A percentile compares a stretch with the other conserved stretches of the same genome.
Evolutionary conservation across 73 alveolate species (phyloP).

Genomic region (Uronychia binucleata): DNA sequence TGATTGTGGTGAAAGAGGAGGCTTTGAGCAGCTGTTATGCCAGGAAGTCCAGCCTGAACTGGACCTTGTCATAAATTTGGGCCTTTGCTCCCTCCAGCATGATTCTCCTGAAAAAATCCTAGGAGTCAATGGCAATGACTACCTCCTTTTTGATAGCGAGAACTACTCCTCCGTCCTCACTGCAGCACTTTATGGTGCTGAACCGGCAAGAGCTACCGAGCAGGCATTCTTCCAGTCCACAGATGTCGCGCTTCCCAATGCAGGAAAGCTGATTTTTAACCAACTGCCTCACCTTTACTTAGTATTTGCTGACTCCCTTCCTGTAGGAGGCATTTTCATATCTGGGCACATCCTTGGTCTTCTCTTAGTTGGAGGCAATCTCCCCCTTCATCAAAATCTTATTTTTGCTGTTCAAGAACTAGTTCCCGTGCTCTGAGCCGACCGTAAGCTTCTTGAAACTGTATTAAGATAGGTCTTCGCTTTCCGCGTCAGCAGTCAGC

Average conservation of each 20-base stretch:
- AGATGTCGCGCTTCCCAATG: background rate
- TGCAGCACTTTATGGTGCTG: background rate
- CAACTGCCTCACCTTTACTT: background rate
- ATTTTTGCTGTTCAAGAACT: too few species aligned
- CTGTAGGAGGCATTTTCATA: background rate
- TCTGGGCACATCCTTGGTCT: background rate
- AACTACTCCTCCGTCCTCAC: background rate
- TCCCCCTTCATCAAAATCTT: background rate
- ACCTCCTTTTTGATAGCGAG: background rate
- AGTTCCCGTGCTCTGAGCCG: background rate
- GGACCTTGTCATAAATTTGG: background rate
- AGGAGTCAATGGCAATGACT: too few species aligned
- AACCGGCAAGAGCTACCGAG: background rate
- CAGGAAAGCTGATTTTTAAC: background rate
- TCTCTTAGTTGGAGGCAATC: background rate
- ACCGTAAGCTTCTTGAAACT: background rate
- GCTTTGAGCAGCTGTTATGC: background rate
- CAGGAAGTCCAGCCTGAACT: background rate
- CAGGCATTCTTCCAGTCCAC: background rate
- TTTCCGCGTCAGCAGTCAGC: too few species aligned
- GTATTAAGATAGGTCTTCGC: background rate
- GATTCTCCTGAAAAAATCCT: background rate
- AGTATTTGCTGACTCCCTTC: background rate
- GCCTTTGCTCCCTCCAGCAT: background rate
- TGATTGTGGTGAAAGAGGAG: background rate